Evolutionary conservation across 306 rosid genomes (phyloP).

Genomic region (Trifolium fragiferum): DNA sequence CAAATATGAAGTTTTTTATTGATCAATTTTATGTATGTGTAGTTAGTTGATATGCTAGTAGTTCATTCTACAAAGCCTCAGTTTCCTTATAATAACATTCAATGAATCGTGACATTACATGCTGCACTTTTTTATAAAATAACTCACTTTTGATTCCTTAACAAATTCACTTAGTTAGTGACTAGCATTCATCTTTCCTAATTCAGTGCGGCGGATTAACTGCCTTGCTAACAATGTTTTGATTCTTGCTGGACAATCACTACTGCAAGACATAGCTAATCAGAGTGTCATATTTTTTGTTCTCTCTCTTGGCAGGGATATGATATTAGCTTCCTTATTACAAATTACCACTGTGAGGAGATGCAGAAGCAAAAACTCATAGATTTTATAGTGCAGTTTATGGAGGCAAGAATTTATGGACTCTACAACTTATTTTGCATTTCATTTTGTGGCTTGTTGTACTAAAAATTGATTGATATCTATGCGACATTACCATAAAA

Average conservation of each 20-base stretch:
- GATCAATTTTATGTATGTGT: not conserved
- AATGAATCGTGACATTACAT: not conserved
- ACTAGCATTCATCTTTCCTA: slow-evolving; percentile 7
- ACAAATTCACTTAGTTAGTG: not conserved
- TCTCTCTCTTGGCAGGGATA: slow-evolving; percentile 76
- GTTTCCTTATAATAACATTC: not conserved
- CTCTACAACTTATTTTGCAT: slow-evolving; percentile 34
- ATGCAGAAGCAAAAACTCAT: slow-evolving; percentile 97
- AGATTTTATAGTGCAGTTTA: slow-evolving; percentile 93
- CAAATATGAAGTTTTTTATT: not conserved
- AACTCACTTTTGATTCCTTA: not conserved
- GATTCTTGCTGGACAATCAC: slow-evolving; percentile 2
- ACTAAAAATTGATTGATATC: not conserved
- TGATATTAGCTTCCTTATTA: slow-evolving; percentile 95
- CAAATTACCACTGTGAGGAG: slow-evolving; percentile 94
- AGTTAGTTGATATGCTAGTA: not conserved
- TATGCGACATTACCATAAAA: slow-evolving; percentile 7
- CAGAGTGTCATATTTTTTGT: slow-evolving; percentile 23
- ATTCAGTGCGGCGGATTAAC: slow-evolving; percentile 10
- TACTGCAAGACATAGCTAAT: slow-evolving; percentile 13
- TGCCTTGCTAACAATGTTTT: slow-evolving; percentile 32
- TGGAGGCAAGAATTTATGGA: slow-evolving; percentile 80
- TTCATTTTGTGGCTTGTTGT: slow-evolving; percentile 9
- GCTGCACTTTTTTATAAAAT: not conserved
- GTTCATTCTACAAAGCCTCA: not conserved